Percentiles rank a stretch among this genome's conserved stretches.
Evolutionary conservation across 371 early-diverging fungal genomes (phyloP).

Genomic region (Funneliformis caledonium): DNA sequence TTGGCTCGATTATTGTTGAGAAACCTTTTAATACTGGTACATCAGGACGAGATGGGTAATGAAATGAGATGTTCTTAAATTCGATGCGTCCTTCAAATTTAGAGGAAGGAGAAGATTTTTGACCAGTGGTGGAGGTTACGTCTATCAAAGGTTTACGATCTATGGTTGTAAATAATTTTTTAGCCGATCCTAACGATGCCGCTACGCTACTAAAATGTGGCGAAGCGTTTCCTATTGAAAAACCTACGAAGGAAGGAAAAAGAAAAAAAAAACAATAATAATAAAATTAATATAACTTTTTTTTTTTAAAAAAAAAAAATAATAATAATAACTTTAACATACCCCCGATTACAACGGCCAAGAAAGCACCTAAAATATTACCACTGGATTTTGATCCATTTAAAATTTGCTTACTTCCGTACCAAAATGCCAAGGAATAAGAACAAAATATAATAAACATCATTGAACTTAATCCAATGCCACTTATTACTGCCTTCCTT

Average conservation of each 20-base stretch:
- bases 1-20: slow-evolving; percentile 58
- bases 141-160: slow-evolving; percentile 76
- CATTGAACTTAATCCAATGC: slow-evolving; percentile 18
- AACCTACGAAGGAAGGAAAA: slow-evolving; percentile 44
- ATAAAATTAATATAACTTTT: neutral
- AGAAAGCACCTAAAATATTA: slow-evolving; percentile 24
- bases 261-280: neutral
- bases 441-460: slow-evolving; percentile 11
- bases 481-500: slow-evolving; percentile 30
- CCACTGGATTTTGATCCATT: neutral
- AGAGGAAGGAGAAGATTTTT: slow-evolving; percentile 31
- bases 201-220: slow-evolving; percentile 67
- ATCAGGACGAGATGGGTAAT: slow-evolving; percentile 78
- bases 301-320: neutral
- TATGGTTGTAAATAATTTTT: slow-evolving; percentile 74
- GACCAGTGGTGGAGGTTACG: slow-evolving; percentile 58
- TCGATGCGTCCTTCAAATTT: slow-evolving; percentile 50
- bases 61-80: slow-evolving; percentile 64
- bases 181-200: slow-evolving; percentile 69
- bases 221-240: slow-evolving; percentile 54
- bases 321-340: neutral
- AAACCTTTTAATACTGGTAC: slow-evolving; percentile 61
- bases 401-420: slow-evolving; percentile 33
- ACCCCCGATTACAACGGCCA: slow-evolving; percentile 37
- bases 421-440: slow-evolving; percentile 40